A percentile compares a stretch with the other conserved stretches of the same genome.
Evolutionary conservation across 768 basidiomycete species (phyloP).

Genomic region (Termitomyces titanicus): DNA sequence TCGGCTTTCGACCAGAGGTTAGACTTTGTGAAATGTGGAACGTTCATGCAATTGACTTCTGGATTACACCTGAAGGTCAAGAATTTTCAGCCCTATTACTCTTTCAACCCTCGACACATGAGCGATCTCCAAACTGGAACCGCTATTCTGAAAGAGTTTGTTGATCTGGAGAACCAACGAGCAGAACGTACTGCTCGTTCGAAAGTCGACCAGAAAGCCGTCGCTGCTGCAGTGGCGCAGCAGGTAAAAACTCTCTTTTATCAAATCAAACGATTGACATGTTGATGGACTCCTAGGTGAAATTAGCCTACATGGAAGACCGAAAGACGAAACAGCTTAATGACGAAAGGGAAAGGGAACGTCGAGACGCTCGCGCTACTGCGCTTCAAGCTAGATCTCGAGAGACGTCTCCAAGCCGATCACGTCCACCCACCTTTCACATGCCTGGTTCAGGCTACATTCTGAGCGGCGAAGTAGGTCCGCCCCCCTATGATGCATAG

Average conservation of each 20-base stretch:
- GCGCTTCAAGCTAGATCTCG: conserved; percentile 17
- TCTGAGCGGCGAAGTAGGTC: conserved; percentile 20
- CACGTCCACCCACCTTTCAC: conserved; percentile 15
- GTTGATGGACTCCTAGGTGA: conserved; percentile 47
- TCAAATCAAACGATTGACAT: background rate
- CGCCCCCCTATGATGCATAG: conserved; percentile 17
- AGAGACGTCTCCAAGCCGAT: conserved; percentile 4
- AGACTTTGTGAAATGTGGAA: background rate
- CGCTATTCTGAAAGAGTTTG: conserved; percentile 58
- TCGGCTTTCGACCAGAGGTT: conserved; percentile 74
- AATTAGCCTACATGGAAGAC: conserved; percentile 77
- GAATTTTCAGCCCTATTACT: conserved; percentile 72
- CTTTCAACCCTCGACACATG: conserved; percentile 50
- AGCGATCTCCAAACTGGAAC: conserved; percentile 61
- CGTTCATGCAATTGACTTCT: background rate
- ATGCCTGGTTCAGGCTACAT: conserved; percentile 39
- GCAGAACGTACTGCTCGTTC: conserved; percentile 44
- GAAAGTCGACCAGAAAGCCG: conserved; percentile 58
- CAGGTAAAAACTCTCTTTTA: conserved; percentile 36
- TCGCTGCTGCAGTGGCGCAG: conserved; percentile 46
- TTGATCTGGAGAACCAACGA: conserved; percentile 49
- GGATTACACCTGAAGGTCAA: conserved; percentile 43
- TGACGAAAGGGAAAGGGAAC: conserved; percentile 59
- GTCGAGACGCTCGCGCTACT: conserved; percentile 36
- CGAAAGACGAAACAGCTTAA: conserved; percentile 50